Base-by-base conservation (phyloP, 2,329 filamentous ascomycete species). In the Aspergillus bombycis region DNA sequence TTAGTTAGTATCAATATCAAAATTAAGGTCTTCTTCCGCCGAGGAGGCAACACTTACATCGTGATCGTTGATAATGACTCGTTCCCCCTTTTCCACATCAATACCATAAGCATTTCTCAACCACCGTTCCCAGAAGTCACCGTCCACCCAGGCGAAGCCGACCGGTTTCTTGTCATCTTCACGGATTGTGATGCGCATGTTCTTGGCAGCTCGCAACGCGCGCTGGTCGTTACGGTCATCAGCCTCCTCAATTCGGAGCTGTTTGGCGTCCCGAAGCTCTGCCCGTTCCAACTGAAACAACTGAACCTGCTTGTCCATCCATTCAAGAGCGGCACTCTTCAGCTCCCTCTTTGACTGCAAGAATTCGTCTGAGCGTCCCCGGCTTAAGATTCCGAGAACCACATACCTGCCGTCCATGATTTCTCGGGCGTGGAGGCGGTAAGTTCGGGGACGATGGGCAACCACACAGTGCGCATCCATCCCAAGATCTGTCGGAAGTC, bases 401-500 rank as follows among this genome's bases (percentile, higher is more conserved):
- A 98, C 94, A 62, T 95, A 88, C 81, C 94, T 96, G 73, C 92
- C 90, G 71, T 94, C 89, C 93, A 99, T 97, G 70, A 99, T 92
- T 77, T 99, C 94, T 62, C 89, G 88, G 1, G 96, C 93, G 74
- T 99, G 7, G 90, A 88, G 5, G 93, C 92, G 0, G 92, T 97
- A 60, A 99, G 84, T 77, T 99, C 95, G 0, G 95, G 94, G 12
- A 99, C 93, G 62, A 99, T 92, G 0, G 95, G 95, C 21, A 97
- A 84, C 95, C 96, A 99, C 19, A 97, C 93, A 2, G 90, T 92
- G 75, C 91, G 91, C 94, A 99, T 98, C 95, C 95, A 99, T 62
- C 86, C 85, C 21, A 97, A 83, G 12, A 99, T 87, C 69, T 89
- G 87, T 59, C 89, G 86, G 65, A 91, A 90, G 73, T 99, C 92